Conservation (phyloP, 345 rosid genomes). For the Arabidopsis thaliana region DNA sequence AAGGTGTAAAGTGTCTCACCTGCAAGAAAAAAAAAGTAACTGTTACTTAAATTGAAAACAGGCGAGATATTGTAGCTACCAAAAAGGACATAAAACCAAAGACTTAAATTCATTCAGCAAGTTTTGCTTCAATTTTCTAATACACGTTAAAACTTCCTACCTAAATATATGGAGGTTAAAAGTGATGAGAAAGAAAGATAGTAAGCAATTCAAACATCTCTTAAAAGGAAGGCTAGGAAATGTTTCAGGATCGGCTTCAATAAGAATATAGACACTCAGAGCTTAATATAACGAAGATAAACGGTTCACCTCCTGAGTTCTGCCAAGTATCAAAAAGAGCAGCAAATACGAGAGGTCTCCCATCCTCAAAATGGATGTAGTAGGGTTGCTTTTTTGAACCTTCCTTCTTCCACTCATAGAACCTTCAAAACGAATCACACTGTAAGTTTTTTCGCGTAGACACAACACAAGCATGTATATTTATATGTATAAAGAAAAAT, state of each 20-base stretch:
- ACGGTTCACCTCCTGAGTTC: conserved; percentile 63
- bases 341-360: conserved; percentile 87
- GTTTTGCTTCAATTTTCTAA: neutral
- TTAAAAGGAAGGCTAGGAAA: neutral
- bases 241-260: neutral
- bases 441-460: too few species aligned
- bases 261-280: neutral
- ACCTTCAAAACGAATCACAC: conserved; percentile 50
- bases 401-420: conserved; percentile 97
- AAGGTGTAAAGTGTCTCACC: conserved; percentile 80
- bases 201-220: neutral
- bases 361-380: conserved; percentile 85
- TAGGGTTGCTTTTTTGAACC: conserved; percentile 92
- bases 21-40: conserved; percentile 45
- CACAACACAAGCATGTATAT: too few species aligned
- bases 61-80: neutral
- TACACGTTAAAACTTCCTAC: neutral
- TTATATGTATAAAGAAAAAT: too few species aligned
- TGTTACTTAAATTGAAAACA: neutral
- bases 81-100: neutral
- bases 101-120: neutral
- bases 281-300: neutral
- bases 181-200: neutral
- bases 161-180: too few species aligned
- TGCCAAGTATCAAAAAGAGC: conserved; percentile 89